phyloP scores from a whole-genome alignment of 345 rosid species.

The Xanthoceras sorbifolium region DNA sequence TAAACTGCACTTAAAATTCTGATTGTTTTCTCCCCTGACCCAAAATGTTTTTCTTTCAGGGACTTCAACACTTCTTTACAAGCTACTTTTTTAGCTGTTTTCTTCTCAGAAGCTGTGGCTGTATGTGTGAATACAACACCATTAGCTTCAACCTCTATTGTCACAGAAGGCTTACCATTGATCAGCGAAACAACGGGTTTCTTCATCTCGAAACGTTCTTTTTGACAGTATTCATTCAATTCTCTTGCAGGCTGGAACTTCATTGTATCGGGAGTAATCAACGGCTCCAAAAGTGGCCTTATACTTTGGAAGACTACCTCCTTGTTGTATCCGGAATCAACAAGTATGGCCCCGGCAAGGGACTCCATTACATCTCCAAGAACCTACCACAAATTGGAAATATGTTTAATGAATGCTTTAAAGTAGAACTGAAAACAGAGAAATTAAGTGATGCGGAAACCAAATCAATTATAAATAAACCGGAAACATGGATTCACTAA shows the following conservation, averaged over 20 bases:
- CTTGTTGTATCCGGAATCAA: slow-evolving; percentile 76
- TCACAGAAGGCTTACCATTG: slow-evolving; percentile 34
- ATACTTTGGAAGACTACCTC: slow-evolving; percentile 59
- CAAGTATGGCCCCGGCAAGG: slow-evolving; percentile 79
- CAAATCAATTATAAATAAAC: not conserved
- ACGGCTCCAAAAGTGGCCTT: slow-evolving; percentile 68
- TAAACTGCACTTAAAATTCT: not conserved
- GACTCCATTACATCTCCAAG: slow-evolving; percentile 92
- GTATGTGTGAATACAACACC: slow-evolving; percentile 41
- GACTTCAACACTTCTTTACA: slow-evolving; percentile 52
- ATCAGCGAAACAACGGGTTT: slow-evolving; percentile 11
- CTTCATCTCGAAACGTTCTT: slow-evolving; percentile 28
- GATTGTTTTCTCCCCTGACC: not conserved
- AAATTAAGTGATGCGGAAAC: not conserved
- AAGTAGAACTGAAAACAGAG: not conserved
- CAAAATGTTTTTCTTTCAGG: slow-evolving; percentile 34
- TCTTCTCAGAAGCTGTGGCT: slow-evolving; percentile 41
- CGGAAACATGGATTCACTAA: not conserved
- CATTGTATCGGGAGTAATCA: slow-evolving; percentile 68
- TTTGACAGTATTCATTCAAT: slow-evolving; percentile 58
- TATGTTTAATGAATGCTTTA: not conserved
- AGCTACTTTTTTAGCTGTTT: slow-evolving; percentile 62
- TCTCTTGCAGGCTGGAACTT: slow-evolving; percentile 68
- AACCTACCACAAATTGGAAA: slow-evolving; percentile 43
- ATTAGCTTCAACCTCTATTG: slow-evolving; percentile 55